Base-by-base conservation (phyloP, 2,329 filamentous ascomycete species). In the Phaeosphaeria sp. region DNA sequence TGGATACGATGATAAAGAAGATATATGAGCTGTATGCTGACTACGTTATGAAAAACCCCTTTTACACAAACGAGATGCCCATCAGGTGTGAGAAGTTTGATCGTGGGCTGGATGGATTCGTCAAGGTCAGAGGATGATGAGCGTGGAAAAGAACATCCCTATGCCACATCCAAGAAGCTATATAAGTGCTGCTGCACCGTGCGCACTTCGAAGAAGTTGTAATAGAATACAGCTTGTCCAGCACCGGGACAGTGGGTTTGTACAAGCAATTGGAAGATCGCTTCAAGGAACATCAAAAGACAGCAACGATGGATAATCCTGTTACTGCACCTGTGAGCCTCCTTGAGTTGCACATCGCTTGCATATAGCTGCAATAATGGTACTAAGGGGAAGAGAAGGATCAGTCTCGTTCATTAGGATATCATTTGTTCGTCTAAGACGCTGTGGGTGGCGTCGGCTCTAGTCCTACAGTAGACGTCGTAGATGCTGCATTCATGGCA, bases 31-130 rank as follows among this genome's bases (percentile, higher is more conserved):
- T 98, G 52, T 99, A 98, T 81, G 87, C 92, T 50, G 95, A 99
- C 78, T 98, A 92, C 76, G 95, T 99, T 67, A 98, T 97, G 92
- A 99, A 98, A 84, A 99, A 99, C 77, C 95, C 95, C 0, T 99
- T 99, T 75, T 98, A 98, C 80, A 93, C 95, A 73, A 84, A 97
- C 56, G 95, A 99, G 81, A 99, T 98, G 93, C 95, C 95, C 6
- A 88, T 99, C 53, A 85, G 95, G 60, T 97, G 95, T 79, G 95
- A 98, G 74, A 90, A 92, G 68, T 99, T 97, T 81, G 95, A 99
- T 77, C 85, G 93, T 68, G 92, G 92, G 77, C 77, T 97, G 64
- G 85, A 86, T 65, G 91, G 89, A 39, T 96, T 93, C 79, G 87
- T 97, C 70, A 88, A 92, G 73, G 72, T 76, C 22, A 70, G 73